A percentile compares a stretch with the other conserved stretches of the same genome.
These are phyloP conservation scores for Puccinellia tenuiflora DNA, from an alignment of 176 grass and related monocot species.

Conservation along the genomic window DNA sequence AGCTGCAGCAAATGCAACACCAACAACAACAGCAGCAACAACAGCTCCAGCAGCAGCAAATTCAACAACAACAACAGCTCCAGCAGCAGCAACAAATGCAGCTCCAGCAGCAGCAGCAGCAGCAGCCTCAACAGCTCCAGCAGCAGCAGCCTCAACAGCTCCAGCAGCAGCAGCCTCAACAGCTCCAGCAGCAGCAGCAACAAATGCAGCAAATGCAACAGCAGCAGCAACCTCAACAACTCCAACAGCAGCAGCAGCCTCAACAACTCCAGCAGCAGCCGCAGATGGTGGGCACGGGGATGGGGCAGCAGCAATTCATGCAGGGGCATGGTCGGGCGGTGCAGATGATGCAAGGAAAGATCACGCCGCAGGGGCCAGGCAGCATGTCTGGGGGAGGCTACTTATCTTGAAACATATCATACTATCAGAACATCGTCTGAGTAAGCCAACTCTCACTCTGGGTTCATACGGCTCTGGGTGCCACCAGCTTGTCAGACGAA, in stretches of 20 bases:
- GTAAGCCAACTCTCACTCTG: not conserved
- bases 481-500: not conserved
- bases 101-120: conserved; percentile 31
- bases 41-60: conserved; percentile 27
- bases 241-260: conserved; percentile 26
- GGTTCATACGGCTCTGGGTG: not conserved
- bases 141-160: conserved; percentile 28
- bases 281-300: conserved; percentile 59
- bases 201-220: conserved; percentile 37
- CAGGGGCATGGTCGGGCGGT: conserved; percentile 54
- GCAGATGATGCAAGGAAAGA: conserved; percentile 79
- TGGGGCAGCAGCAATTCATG: conserved; percentile 66
- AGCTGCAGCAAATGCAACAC: conserved; percentile 33
- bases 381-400: conserved; percentile 62
- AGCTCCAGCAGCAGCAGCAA: conserved; percentile 5
- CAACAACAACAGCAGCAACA: conserved; percentile 32
- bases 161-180: conserved; percentile 26
- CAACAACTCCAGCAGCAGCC: conserved; percentile 32
- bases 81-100: conserved; percentile 28
- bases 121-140: not conserved
- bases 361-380: conserved; percentile 35
- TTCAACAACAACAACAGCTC: conserved; percentile 34
- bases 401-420: conserved; percentile 34
- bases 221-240: conserved; percentile 32
- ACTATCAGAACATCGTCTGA: not conserved